phyloP scores from a whole-genome alignment of 2,329 filamentous ascomycete species.

The Verticillium longisporum region DNA sequence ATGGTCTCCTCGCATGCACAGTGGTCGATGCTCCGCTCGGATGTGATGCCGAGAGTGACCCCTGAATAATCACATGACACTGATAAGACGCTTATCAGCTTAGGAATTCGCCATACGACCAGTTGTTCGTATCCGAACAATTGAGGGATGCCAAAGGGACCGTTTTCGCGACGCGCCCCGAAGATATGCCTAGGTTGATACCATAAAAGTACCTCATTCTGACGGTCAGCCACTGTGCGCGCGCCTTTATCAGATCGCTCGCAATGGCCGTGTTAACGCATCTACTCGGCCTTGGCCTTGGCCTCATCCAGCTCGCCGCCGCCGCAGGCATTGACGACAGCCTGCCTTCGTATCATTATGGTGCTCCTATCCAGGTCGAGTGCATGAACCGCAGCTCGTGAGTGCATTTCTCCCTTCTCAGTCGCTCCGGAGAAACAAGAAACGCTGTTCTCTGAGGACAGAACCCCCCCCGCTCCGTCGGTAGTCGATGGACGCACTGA shows the following conservation, averaged over 20 bases:
- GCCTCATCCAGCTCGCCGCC: conserved; percentile 13
- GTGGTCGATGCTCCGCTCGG: background rate
- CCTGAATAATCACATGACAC: background rate
- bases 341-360: conserved; percentile 58
- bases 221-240: background rate
- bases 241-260: background rate
- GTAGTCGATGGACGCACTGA: background rate
- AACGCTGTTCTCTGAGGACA: too few species aligned
- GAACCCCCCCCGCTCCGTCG: too few species aligned
- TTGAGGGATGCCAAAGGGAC: background rate
- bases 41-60: background rate
- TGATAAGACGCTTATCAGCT: background rate
- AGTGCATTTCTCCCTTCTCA: conserved; percentile 22
- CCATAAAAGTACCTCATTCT: background rate
- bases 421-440: too few species aligned
- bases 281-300: conserved; percentile 1
- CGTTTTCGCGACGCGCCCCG: background rate
- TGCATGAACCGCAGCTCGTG: conserved; percentile 70
- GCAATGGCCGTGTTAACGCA: background rate
- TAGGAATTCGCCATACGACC: background rate
- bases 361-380: conserved; percentile 60
- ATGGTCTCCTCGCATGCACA: too few species aligned
- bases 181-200: background rate
- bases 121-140: background rate
- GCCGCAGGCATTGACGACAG: conserved; percentile 28